phyloP scores from a whole-genome alignment of 371 early-diverging fungal species.

The Haplosporangium sp. region DNA sequence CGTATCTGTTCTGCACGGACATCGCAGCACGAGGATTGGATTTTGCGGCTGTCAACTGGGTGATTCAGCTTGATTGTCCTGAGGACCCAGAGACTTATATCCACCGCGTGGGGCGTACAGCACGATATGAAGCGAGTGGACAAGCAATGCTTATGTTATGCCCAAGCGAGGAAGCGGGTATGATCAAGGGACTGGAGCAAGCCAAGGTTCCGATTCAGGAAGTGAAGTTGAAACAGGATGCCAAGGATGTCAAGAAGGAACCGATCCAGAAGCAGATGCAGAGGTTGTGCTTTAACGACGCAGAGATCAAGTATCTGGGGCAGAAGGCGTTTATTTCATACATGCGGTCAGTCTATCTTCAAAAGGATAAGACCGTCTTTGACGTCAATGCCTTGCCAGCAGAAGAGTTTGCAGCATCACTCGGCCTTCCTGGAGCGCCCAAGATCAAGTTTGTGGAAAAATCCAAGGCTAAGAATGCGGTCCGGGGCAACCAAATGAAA shows the following conservation, averaged over 20 bases:
- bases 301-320: constrained; percentile 95
- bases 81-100: constrained; percentile 97
- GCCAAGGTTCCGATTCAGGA: constrained; percentile 88
- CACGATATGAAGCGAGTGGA: constrained; percentile 91
- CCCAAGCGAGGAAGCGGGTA: constrained; percentile 89
- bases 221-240: constrained; percentile 69
- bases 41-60: constrained; percentile 98
- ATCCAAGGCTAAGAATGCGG: constrained; percentile 67
- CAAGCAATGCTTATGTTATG: constrained; percentile 87
- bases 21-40: constrained; percentile 98
- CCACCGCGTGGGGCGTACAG: constrained; percentile 99
- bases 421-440: constrained; percentile 96
- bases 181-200: constrained; percentile 75
- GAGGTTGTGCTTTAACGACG: constrained; percentile 90
- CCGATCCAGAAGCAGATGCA: constrained; percentile 85
- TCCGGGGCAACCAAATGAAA: constrained; percentile 60
- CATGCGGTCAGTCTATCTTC: constrained; percentile 90
- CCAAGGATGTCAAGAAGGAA: constrained; percentile 73
- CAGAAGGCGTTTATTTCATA: constrained; percentile 96
- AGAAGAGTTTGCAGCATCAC: constrained; percentile 86
- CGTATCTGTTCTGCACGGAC: constrained; percentile 94
- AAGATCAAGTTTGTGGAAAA: constrained; percentile 87
- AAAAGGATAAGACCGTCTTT: constrained; percentile 89
- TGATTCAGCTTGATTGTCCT: constrained; percentile 98
- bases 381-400: constrained; percentile 86